Percentiles rank a stretch among this genome's conserved stretches.
Conservation (phyloP, 2,329 filamentous ascomycete species). For the Moelleriella libera region DNA sequence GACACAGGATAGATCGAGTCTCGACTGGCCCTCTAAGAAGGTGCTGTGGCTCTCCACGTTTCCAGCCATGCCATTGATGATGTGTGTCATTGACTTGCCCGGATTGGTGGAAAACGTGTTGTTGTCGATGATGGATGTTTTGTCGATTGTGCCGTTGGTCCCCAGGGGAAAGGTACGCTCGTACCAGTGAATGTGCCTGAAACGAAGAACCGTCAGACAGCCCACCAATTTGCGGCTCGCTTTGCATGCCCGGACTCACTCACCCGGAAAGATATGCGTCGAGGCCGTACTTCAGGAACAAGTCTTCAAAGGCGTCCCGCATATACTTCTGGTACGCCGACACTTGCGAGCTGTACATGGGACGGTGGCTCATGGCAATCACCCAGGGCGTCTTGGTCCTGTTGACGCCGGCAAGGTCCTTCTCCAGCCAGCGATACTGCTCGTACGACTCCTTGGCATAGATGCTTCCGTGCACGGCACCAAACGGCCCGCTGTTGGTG, state of each 20-base stretch:
- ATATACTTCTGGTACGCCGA: constrained; percentile 27
- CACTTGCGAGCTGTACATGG: constrained; percentile 30
- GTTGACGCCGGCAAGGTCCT: constrained; percentile 28
- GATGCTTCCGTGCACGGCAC: constrained; percentile 22
- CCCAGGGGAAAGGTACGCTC: constrained; percentile 9
- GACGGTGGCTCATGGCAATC: constrained; percentile 31
- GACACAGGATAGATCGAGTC: constrained; percentile 25
- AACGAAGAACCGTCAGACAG: background rate
- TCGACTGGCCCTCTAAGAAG: constrained; percentile 12
- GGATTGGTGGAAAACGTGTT: constrained; percentile 32
- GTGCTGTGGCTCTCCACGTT: constrained; percentile 35
- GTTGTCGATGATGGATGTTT: constrained; percentile 25
- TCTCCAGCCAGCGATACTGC: constrained; percentile 30
- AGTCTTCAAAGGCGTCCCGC: constrained; percentile 27
- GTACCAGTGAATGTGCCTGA: constrained; percentile 10
- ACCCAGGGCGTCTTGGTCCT: constrained; percentile 33
- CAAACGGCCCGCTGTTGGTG: constrained; percentile 35
- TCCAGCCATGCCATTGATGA: constrained; percentile 38
- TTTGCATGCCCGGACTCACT: background rate
- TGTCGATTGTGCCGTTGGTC: constrained; percentile 22
- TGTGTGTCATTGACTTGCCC: constrained; percentile 31
- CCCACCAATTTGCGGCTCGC: background rate
- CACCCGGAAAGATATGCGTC: constrained; percentile 24
- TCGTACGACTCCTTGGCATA: constrained; percentile 25
- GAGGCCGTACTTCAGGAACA: constrained; percentile 28